Conservation (phyloP, 441 rosid species). For the Geranium incanum region DNA sequence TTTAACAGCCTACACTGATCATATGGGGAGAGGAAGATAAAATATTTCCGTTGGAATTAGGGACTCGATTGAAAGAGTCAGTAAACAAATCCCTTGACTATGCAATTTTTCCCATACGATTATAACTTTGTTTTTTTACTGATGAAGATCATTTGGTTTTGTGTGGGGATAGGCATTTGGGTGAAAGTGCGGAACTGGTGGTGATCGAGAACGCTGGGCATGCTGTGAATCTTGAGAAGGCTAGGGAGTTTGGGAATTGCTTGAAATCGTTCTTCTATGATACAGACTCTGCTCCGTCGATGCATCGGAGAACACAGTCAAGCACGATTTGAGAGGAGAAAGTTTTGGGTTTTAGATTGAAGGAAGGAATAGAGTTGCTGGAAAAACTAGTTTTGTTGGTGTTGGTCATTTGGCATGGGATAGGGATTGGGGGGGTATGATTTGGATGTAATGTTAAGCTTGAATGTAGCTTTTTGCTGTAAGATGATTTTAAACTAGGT, state of each 20-base stretch:
- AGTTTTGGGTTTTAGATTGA: not conserved
- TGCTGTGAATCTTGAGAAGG: slow-evolving; percentile 48
- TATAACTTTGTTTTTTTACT: not conserved
- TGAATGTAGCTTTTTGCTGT: not conserved
- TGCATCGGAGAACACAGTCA: not conserved
- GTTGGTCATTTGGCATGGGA: not conserved
- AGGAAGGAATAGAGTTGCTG: not conserved
- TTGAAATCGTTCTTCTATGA: slow-evolving; percentile 45
- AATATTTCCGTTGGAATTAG: slow-evolving; percentile 58
- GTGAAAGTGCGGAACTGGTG: slow-evolving; percentile 45
- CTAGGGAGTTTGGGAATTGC: slow-evolving; percentile 36
- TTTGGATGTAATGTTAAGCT: not conserved
- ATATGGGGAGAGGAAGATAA: slow-evolving; percentile 77
- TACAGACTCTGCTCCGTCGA: not conserved
- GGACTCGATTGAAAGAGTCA: slow-evolving; percentile 42
- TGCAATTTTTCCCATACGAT: not conserved
- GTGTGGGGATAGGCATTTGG: slow-evolving; percentile 42
- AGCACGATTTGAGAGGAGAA: not conserved
- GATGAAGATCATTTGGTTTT: not conserved
- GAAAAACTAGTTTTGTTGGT: not conserved
- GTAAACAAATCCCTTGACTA: not conserved
- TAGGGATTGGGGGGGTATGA: not conserved
- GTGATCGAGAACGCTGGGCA: slow-evolving; percentile 60
- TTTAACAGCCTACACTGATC: slow-evolving; percentile 51
- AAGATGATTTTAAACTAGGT: not conserved